These are phyloP conservation scores for Geranium brycei DNA, from an alignment of 345 rosid species.

Conservation along the genomic window DNA sequence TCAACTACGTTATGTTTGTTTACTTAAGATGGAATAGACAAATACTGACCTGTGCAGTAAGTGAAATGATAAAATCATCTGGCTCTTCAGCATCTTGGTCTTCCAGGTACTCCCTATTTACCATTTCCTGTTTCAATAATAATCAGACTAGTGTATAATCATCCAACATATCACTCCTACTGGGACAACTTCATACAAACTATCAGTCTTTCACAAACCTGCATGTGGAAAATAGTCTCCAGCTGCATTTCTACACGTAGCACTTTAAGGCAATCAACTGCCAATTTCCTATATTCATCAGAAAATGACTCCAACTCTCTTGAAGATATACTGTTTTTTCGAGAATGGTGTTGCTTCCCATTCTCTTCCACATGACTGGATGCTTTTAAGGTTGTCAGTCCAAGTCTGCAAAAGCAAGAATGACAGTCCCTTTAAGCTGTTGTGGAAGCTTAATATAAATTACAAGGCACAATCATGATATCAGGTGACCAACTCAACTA, in stretches of 20 bases:
- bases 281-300: constrained; percentile 83
- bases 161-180: not conserved
- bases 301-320: constrained; percentile 71
- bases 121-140: constrained; percentile 64
- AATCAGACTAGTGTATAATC: not conserved
- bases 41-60: constrained; percentile 67
- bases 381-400: constrained; percentile 36
- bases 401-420: constrained; percentile 42
- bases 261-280: constrained; percentile 91
- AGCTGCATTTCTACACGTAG: constrained; percentile 96
- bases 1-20: not conserved
- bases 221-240: constrained; percentile 87
- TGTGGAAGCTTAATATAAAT: too few relatives aligned
- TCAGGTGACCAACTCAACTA: too few relatives aligned
- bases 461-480: too few relatives aligned
- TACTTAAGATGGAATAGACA: constrained; percentile 1
- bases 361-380: constrained; percentile 40
- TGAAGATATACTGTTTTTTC: constrained; percentile 24
- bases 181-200: not conserved
- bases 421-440: not conserved
- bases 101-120: constrained; percentile 70
- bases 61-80: constrained; percentile 82
- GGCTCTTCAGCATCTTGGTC: constrained; percentile 98
- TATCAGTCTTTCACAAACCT: constrained; percentile 36
- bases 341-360: constrained; percentile 22